Evolutionary conservation across 345 rosid species (phyloP), one percentile per base, ranked within the genome.

Genomic region (Theobroma cacao): DNA sequence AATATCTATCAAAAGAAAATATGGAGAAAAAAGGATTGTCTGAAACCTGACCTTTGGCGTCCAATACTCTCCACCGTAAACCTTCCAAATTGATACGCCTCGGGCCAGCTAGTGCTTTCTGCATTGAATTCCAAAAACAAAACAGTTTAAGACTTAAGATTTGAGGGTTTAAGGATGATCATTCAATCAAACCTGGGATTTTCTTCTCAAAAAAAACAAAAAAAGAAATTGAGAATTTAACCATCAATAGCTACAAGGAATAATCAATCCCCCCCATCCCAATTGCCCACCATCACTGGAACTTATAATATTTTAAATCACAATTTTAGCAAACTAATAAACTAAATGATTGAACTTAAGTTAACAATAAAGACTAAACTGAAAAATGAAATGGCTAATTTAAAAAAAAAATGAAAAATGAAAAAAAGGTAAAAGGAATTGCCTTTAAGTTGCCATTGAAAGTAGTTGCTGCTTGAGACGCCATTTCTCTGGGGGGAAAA

Each of bases 31-130:
- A 60, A 22, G 75, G 24, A 1, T 5, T 20, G 63, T 15, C 2
- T 3, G 77, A 69, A 82, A 95, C 98, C 95, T 95, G 95, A 84
- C 93, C 98, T 84, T 88, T 91, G 59, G 98, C 98, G 89, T 95
- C 98, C 78, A 95, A 95, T 15, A 95, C 98, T 80, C 88, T 86
- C 98, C 98, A 95, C 3, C 98, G 84, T 69, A 95, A 87, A 72
- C 98, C 98, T 59, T 95, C 98, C 34, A 95, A 85, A 82, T 91
- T 85, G 77, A 93, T 95, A 76, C 98, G 93, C 85, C 85, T 90
- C 61, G 93, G 83, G 34, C 98, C 98, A 66, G 98, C 97, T 79
- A 91, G 82, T 41, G 98, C 98, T 93, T 86, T 95, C 98, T 95
- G 92, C 82, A 85, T 55, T 66, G 45, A 77, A 77, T 7, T 41